Conservation (phyloP, 2,329 filamentous ascomycete genomes). For the Penicillium sclerotiorum region DNA sequence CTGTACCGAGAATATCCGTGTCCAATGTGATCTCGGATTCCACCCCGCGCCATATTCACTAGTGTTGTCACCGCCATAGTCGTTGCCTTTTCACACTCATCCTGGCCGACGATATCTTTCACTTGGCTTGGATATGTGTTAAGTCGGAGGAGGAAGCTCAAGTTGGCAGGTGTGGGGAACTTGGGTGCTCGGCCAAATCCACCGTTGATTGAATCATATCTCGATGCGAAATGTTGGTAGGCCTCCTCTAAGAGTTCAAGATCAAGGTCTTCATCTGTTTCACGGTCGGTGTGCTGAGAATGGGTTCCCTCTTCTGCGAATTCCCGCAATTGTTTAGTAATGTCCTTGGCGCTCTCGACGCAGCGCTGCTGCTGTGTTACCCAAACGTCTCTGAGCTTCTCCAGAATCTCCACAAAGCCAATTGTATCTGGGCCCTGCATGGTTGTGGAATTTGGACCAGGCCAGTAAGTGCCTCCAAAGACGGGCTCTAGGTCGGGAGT, state of each 20-base stretch:
- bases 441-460: slow-evolving; percentile 67
- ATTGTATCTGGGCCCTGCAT: slow-evolving; percentile 60
- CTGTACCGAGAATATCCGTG: slow-evolving; percentile 83
- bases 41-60: slow-evolving; percentile 72
- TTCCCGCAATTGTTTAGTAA: slow-evolving; percentile 76
- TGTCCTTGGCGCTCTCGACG: slow-evolving; percentile 79
- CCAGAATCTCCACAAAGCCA: slow-evolving; percentile 80
- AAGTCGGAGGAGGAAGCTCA: slow-evolving; percentile 78
- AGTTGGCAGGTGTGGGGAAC: slow-evolving; percentile 84
- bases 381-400: slow-evolving; percentile 77
- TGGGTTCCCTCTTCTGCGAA: slow-evolving; percentile 86
- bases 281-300: slow-evolving; percentile 45
- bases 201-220: slow-evolving; percentile 77
- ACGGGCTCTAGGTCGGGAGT: slow-evolving; percentile 91
- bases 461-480: slow-evolving; percentile 96
- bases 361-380: slow-evolving; percentile 80
- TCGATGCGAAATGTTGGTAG: slow-evolving; percentile 74
- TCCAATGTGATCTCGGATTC: slow-evolving; percentile 74
- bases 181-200: slow-evolving; percentile 84
- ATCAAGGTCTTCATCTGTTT: slow-evolving; percentile 71
- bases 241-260: slow-evolving; percentile 91
- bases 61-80: slow-evolving; percentile 82
- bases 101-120: slow-evolving; percentile 80
- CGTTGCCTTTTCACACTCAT: slow-evolving; percentile 72
- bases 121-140: slow-evolving; percentile 71